Base-by-base conservation (phyloP, 371 early-diverging fungal species). In the Rozella allomycis region DNA sequence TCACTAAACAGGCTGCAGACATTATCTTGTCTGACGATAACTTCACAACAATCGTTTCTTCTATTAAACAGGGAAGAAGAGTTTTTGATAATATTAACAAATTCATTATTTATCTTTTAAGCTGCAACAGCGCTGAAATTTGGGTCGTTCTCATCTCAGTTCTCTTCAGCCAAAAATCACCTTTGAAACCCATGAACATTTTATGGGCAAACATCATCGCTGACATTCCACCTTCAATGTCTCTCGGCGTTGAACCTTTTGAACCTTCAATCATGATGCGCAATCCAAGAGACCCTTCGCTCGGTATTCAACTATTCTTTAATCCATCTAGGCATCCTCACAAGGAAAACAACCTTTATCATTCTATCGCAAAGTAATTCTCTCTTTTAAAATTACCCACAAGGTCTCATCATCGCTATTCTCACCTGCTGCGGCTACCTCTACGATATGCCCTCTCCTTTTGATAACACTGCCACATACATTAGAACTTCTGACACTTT, bases 11-110 rank as follows among this genome's bases (percentile, higher is more conserved):
- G 42, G 82, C 85, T 0, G 72, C 85, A 6, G 81, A 83, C 49
- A 80, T 87, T 42, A 73, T 86, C 5, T 52, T 90, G 10, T 68
- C 78, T 3, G 77, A 82, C 47, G 81, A 80, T 49, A 73, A 81
- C 50, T 81, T 84, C 49, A 56, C 74, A 12, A 79, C 81, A 12
- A 80, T 87, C 42, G 77, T 83, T 11, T 55, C 52, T 13, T 81
- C 79, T 13, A 65, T 86, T 23, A 53, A 59, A 31, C 80, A 81
- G 52, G 84, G 84, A 23, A 69, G 87, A 25, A 69, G 72, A 20
- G 77, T 81, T 8, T 83, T 77, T 55, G 72, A 67, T 49, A 91
- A 91, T 52, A 86, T 90, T 46, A 56, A 72, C 39, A 84, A 87
- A 37, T 84, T 87, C 4, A 73, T 86, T 27, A 67, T 77, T 3